Percentiles rank a stretch among this genome's conserved stretches.
Conservation (phyloP, 768 basidiomycete genomes). For the Auriscalpium orientale region DNA sequence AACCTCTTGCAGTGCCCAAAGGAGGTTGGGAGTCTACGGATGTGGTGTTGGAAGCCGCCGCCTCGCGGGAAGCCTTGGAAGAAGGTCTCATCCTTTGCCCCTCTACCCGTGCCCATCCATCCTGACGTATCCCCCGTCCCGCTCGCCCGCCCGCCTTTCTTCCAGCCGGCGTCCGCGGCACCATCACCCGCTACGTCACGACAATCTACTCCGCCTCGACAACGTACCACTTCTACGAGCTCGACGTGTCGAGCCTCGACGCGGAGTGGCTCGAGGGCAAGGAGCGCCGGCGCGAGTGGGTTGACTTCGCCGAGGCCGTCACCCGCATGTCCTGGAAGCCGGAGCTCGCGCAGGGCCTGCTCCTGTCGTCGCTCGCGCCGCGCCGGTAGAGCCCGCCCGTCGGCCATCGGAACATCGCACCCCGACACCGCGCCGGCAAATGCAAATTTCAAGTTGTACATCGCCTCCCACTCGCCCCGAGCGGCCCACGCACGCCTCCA, state of each 20-base stretch:
- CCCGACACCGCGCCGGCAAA: neutral
- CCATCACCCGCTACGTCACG: constrained; percentile 76
- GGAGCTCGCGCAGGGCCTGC: constrained; percentile 74
- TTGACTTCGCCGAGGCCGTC: constrained; percentile 77
- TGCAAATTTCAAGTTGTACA: neutral
- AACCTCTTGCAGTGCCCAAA: constrained; percentile 63
- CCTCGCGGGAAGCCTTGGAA: constrained; percentile 88
- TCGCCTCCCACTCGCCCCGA: neutral
- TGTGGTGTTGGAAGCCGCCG: constrained; percentile 76
- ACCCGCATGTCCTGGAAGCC: constrained; percentile 73
- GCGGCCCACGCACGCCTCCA: neutral
- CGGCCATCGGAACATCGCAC: neutral
- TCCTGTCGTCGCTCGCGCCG: constrained; percentile 63
- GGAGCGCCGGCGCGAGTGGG: constrained; percentile 81
- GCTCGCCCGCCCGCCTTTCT: constrained; percentile 17
- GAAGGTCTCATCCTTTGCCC: constrained; percentile 89
- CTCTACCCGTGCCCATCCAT: constrained; percentile 64
- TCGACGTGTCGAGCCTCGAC: constrained; percentile 73
- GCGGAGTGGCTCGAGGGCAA: constrained; percentile 74
- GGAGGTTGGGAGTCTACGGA: constrained; percentile 86
- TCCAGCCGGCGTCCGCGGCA: constrained; percentile 84
- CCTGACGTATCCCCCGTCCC: constrained; percentile 49
- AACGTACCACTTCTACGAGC: constrained; percentile 87
- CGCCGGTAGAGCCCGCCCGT: constrained; percentile 30
- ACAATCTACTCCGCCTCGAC: constrained; percentile 73